A percentile compares a stretch with the other conserved stretches of the same genome.
Conservation (phyloP, 2,329 filamentous ascomycete species). For the Paecilomyces dactylethromorphus region DNA sequence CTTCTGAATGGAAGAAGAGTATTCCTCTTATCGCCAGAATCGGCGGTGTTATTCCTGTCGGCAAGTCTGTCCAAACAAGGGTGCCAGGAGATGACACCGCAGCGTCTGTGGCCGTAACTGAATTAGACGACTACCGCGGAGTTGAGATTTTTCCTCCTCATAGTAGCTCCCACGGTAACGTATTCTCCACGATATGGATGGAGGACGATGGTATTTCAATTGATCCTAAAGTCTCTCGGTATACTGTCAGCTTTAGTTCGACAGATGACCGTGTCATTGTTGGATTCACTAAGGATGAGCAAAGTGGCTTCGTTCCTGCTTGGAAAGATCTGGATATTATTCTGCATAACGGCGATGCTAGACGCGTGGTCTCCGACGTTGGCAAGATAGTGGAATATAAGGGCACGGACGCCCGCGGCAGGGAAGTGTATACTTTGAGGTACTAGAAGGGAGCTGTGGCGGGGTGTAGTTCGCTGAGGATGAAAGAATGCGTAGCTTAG, state of each 20-base stretch:
- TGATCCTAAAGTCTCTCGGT: slow-evolving; percentile 33
- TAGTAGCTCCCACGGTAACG: slow-evolving; percentile 31
- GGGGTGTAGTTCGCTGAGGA: not conserved
- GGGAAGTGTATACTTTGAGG: slow-evolving; percentile 23
- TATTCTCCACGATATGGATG: slow-evolving; percentile 42
- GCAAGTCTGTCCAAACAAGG: slow-evolving; percentile 45
- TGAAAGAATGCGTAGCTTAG: not conserved
- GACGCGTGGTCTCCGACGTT: slow-evolving; percentile 30
- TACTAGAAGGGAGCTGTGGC: not conserved
- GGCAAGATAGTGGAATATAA: slow-evolving; percentile 23
- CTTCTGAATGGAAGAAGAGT: slow-evolving; percentile 46
- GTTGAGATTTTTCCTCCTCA: slow-evolving; percentile 53
- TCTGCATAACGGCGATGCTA: slow-evolving; percentile 44
- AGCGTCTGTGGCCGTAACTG: slow-evolving; percentile 29
- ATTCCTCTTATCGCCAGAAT: slow-evolving; percentile 52
- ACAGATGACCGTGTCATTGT: slow-evolving; percentile 41
- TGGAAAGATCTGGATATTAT: slow-evolving; percentile 48
- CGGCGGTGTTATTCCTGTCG: slow-evolving; percentile 49
- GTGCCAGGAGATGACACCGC: slow-evolving; percentile 45
- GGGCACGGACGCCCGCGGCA: slow-evolving; percentile 19
- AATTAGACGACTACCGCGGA: slow-evolving; percentile 49
- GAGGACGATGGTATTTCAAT: slow-evolving; percentile 54
- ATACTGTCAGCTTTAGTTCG: slow-evolving; percentile 39
- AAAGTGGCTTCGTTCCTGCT: slow-evolving; percentile 39
- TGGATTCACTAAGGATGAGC: slow-evolving; percentile 31